phyloP scores from a whole-genome alignment of 257 asterid genomes.

The Thymus mandschuricus region DNA sequence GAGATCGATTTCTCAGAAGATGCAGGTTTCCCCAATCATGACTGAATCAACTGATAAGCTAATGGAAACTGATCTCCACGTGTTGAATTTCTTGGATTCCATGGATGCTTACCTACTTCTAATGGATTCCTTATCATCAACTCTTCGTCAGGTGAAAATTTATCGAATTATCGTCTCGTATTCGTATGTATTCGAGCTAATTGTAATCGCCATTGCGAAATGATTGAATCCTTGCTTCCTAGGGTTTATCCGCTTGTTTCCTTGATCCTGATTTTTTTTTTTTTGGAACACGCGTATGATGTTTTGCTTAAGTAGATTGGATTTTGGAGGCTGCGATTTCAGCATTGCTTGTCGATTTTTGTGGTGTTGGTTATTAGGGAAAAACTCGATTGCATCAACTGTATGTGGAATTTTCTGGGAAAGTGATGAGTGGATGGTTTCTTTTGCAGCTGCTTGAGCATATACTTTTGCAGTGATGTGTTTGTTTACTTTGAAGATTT shows the following conservation, averaged over 20 bases:
- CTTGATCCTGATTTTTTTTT: too few relatives aligned
- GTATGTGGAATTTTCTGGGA: neutral
- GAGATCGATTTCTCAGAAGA: conserved; percentile 19
- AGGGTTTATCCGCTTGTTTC: neutral
- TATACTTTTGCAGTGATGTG: neutral
- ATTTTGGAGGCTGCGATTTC: conserved; percentile 15
- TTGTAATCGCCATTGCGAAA: neutral
- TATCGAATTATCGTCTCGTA: neutral
- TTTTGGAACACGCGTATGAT: too few relatives aligned
- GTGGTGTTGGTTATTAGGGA: neutral
- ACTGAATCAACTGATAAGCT: conserved; percentile 37
- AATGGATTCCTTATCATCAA: conserved; percentile 66
- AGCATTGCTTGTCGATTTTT: neutral
- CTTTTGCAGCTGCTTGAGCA: neutral
- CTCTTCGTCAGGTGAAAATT: conserved; percentile 77
- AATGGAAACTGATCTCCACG: conserved; percentile 47
- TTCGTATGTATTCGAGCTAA: conserved; percentile 15
- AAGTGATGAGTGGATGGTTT: neutral
- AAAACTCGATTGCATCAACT: neutral
- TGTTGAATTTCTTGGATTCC: conserved; percentile 73
- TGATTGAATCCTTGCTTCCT: conserved; percentile 2
- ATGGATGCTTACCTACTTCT: conserved; percentile 66
- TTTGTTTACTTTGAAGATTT: neutral
- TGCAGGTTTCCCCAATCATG: conserved; percentile 43
- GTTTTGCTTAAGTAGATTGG: too few relatives aligned